Base-by-base conservation (phyloP, 2,329 filamentous ascomycete species). In the Trichophyton verrucosum region DNA sequence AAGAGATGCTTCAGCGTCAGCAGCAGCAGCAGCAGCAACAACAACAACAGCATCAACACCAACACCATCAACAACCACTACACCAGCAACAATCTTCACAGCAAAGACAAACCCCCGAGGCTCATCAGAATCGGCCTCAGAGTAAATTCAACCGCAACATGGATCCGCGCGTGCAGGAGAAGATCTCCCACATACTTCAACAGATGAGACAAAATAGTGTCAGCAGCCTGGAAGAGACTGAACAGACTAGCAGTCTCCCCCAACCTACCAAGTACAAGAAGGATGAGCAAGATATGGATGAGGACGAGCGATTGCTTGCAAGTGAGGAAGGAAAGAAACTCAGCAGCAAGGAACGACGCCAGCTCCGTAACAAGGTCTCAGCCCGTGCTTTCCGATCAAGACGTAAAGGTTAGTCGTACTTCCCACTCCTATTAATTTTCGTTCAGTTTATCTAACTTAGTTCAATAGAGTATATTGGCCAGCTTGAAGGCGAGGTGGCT, bases 281-380 rank as follows among this genome's bases (percentile, higher is more conserved):
- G 81, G 91, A 96, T 51, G 91, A 97, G 69, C 91, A 96, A 64
- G 92, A 97, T 59, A 97, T 99, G 92, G 94, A 99, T 68, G 92
- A 96, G 74, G 94, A 97, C 68, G 94, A 97, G 80, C 83, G 89
- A 66, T 80, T 96, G 8, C 80, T 96, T 56, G 90, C 90, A n/a
- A 96, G 91, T 63, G 94, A 99, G 70, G 92, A 96, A 76, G 94
- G 92, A 69, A 99, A 99, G 86, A 96, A 96, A 80, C 82, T 99
- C n/a, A 94, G 86, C 76, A 95, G 90, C 80, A 97, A 97, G 78
- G 91, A 97, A 76, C 86, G 94, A 63, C 86, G 94, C 66, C 94
- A 97, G 75, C 82, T 99, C n/a, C 85, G 94, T 65, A 99, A 99
- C 82, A 99, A 99, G 78, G 94, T 99, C 3, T 99, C 94, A 47